phyloP scores from a whole-genome alignment of 805 yeast species.

The Wickerhamiella nectarea region DNA sequence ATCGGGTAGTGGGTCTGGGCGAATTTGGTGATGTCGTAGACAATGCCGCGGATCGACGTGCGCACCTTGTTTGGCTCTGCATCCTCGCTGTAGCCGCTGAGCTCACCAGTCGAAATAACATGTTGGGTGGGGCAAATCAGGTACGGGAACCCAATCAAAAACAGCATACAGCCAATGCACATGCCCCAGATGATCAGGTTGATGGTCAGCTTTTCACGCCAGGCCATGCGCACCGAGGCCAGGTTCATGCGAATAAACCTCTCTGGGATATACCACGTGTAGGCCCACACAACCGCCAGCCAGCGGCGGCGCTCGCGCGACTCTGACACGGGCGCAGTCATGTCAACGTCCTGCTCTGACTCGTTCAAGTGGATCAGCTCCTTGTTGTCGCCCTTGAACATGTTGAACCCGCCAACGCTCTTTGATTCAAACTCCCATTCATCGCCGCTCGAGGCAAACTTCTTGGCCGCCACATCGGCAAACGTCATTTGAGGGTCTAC shows the following conservation, averaged over 20 bases:
- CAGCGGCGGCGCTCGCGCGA: constrained; percentile 26
- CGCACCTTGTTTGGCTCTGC: constrained; percentile 24
- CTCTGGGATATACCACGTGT: constrained; percentile 33
- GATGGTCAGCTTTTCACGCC: constrained; percentile 33
- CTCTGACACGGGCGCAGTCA: constrained; percentile 20
- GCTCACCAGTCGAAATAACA: constrained; percentile 25
- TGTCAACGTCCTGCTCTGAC: constrained; percentile 24
- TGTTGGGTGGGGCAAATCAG: constrained; percentile 31
- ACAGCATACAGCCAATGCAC: constrained; percentile 24
- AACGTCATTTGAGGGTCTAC: constrained; percentile 28
- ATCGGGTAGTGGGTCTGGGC: constrained; percentile 29
- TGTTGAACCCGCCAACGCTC: constrained; percentile 26
- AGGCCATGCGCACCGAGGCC: constrained; percentile 29
- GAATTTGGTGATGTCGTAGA: constrained; percentile 29
- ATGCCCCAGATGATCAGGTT: constrained; percentile 31
- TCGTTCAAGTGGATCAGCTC: constrained; percentile 23
- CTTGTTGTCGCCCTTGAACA: constrained; percentile 24
- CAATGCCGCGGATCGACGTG: constrained; percentile 29
- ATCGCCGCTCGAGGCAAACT: constrained; percentile 20
- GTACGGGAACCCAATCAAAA: constrained; percentile 29
- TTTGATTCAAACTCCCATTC: constrained; percentile 25
- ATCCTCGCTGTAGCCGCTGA: constrained; percentile 22
- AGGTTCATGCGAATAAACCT: constrained; percentile 24
- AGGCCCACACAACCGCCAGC: constrained; percentile 28
- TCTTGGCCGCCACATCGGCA: constrained; percentile 25